Evolutionary conservation across 106 monocot species (phyloP).

Genomic region (Dioscorea dumetorum): DNA sequence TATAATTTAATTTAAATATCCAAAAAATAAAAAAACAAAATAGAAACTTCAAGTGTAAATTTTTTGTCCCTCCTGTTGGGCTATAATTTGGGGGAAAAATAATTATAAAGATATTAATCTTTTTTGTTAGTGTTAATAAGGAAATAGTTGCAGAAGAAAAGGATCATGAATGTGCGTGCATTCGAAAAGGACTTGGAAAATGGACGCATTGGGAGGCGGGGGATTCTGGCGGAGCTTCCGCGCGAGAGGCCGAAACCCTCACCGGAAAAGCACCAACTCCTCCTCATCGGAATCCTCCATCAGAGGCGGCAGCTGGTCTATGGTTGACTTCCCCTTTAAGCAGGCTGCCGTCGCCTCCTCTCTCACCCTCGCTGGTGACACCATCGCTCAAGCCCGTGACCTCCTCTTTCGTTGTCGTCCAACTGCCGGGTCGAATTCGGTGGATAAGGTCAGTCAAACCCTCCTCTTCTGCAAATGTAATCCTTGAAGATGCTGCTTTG

Average conservation of each 20-base stretch:
- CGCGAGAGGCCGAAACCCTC: slow-evolving; percentile 10
- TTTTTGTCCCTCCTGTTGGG: no score
- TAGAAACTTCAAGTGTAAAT: no score
- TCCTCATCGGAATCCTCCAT: slow-evolving; percentile 33
- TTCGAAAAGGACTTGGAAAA: slow-evolving; percentile 1
- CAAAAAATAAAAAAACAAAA: no score
- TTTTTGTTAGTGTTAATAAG: no score
- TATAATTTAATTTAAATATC: no score
- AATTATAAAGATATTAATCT: no score
- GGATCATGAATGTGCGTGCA: no score
- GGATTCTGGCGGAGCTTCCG: slow-evolving; percentile 29
- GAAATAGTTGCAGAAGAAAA: no score
- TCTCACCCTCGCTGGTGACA: slow-evolving; percentile 73
- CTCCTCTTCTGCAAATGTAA: neutral
- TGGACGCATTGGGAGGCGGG: slow-evolving; percentile 35
- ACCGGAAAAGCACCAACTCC: slow-evolving; percentile 16
- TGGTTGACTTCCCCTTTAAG: slow-evolving; percentile 57
- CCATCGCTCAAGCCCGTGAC: slow-evolving; percentile 74
- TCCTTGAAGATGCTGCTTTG: neutral
- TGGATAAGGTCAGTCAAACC: slow-evolving; percentile 27
- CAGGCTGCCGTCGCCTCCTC: slow-evolving; percentile 72
- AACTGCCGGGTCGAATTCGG: neutral
- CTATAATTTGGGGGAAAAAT: no score
- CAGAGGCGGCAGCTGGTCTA: slow-evolving; percentile 6
- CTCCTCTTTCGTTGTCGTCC: slow-evolving; percentile 9